Percentiles rank a stretch among this genome's conserved stretches.
Conservation (phyloP, 2,329 filamentous ascomycete species). For the Fusarium euwallaceae region DNA sequence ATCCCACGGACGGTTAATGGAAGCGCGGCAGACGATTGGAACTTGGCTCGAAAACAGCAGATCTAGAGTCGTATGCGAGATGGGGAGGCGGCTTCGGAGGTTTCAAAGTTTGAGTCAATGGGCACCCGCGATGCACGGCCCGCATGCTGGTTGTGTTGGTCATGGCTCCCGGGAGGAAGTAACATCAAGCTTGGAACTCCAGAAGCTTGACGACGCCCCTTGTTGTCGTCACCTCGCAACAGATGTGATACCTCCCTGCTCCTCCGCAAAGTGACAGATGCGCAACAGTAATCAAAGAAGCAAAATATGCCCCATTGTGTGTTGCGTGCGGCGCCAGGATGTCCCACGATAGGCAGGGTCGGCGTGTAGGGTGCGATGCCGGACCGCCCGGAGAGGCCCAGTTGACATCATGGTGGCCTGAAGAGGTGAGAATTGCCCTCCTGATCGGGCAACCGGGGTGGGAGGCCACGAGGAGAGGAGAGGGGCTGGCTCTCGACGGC, state of each 20-base stretch:
- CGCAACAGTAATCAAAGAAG: not conserved
- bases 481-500: slow-evolving; percentile 21
- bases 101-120: slow-evolving; percentile 22
- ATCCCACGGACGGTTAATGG: slow-evolving; percentile 23
- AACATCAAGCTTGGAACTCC: slow-evolving; percentile 18
- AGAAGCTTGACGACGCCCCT: slow-evolving; percentile 8
- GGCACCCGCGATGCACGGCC: slow-evolving; percentile 35
- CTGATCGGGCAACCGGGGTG: slow-evolving; percentile 29
- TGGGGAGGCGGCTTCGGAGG: slow-evolving; percentile 24
- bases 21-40: slow-evolving; percentile 11
- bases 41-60: slow-evolving; percentile 12
- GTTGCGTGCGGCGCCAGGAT: slow-evolving; percentile 3
- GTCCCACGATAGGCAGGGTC: slow-evolving; percentile 13
- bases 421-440: slow-evolving; percentile 8
- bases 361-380: slow-evolving; percentile 36
- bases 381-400: slow-evolving; percentile 33
- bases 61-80: slow-evolving; percentile 36
- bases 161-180: slow-evolving; percentile 13
- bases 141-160: slow-evolving; percentile 24
- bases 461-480: slow-evolving; percentile 5
- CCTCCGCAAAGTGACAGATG: not conserved
- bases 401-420: slow-evolving; percentile 34
- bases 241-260: not conserved
- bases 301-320: not conserved
- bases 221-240: not conserved